Evolutionary conservation across 306 rosid genomes (phyloP).

Genomic region (Potentilla sterilis): DNA sequence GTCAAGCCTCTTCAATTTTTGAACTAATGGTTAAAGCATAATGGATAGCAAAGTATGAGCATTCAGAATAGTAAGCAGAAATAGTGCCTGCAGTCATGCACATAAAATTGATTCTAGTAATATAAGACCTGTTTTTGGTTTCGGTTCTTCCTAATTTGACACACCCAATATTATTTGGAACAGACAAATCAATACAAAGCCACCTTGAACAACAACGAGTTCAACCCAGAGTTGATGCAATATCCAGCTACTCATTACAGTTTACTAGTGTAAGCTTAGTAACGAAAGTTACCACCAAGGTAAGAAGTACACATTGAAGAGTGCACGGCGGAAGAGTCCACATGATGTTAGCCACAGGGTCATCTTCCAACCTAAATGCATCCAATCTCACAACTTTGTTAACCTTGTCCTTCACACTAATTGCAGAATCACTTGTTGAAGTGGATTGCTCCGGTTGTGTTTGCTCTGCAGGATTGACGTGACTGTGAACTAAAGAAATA

Average conservation of each 20-base stretch:
- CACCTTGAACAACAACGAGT: not conserved
- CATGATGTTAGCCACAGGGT: conserved; percentile 63
- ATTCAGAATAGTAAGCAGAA: not conserved
- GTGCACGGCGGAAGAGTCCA: conserved; percentile 54
- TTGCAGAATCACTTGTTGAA: conserved; percentile 43
- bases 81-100: not conserved
- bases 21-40: not conserved
- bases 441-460: conserved; percentile 41
- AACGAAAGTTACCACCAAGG: conserved; percentile 65
- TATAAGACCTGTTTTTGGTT: not conserved
- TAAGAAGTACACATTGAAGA: conserved; percentile 67
- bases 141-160: not conserved
- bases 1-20: not conserved
- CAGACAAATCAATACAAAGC: not conserved
- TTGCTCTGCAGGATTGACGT: conserved; percentile 37
- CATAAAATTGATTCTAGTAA: not conserved
- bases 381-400: conserved; percentile 28
- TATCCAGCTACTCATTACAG: conserved; percentile 2
- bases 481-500: conserved; percentile 72
- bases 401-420: conserved; percentile 34
- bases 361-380: conserved; percentile 52
- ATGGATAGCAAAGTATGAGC: not conserved
- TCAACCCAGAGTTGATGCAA: not conserved
- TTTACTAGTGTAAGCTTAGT: conserved; percentile 20
- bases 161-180: not conserved